Evolutionary conservation across 495 filamentous ascomycete genomes (phyloP).

Genomic region (Tricharina praecox): DNA sequence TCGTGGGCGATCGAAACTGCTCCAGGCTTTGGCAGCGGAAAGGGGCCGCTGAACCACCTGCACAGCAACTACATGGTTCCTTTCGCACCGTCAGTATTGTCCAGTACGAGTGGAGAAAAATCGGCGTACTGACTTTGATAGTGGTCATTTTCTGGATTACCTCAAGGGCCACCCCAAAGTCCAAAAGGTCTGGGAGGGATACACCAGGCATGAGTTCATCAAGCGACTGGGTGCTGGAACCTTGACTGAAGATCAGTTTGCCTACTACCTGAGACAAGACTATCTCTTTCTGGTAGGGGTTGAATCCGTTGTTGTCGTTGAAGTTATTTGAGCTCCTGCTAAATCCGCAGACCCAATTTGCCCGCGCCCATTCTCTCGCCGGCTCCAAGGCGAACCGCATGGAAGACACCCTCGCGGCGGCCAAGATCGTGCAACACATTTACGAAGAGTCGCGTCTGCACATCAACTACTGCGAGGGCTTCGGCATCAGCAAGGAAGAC

Average conservation of each 20-base stretch:
- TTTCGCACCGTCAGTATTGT: slow-evolving; percentile 53
- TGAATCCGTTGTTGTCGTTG: no score
- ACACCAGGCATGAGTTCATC: slow-evolving; percentile 69
- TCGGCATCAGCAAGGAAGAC: slow-evolving; percentile 59
- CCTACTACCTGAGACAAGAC: slow-evolving; percentile 74
- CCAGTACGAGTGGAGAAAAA: no score
- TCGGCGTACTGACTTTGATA: slow-evolving; percentile 30
- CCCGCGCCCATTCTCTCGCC: slow-evolving; percentile 65
- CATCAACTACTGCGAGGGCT: slow-evolving; percentile 58
- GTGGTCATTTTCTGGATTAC: slow-evolving; percentile 71
- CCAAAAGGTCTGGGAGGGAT: slow-evolving; percentile 47
- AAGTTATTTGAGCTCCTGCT: no score
- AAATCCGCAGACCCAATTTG: slow-evolving; percentile 53
- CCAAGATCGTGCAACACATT: slow-evolving; percentile 55
- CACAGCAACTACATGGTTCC: slow-evolving; percentile 67
- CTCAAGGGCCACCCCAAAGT: slow-evolving; percentile 61
- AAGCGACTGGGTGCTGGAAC: slow-evolving; percentile 54
- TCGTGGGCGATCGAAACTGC: slow-evolving; percentile 70
- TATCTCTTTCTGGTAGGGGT: slow-evolving; percentile 68
- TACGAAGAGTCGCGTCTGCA: slow-evolving; percentile 66
- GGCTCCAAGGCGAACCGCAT: slow-evolving; percentile 64
- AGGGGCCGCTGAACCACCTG: slow-evolving; percentile 86
- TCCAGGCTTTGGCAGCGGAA: slow-evolving; percentile 55
- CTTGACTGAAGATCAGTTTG: slow-evolving; percentile 56
- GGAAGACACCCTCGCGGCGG: slow-evolving; percentile 56